Evolutionary conservation across 257 asterid species (phyloP).

Genomic region (Galeopsis tetrahit): DNA sequence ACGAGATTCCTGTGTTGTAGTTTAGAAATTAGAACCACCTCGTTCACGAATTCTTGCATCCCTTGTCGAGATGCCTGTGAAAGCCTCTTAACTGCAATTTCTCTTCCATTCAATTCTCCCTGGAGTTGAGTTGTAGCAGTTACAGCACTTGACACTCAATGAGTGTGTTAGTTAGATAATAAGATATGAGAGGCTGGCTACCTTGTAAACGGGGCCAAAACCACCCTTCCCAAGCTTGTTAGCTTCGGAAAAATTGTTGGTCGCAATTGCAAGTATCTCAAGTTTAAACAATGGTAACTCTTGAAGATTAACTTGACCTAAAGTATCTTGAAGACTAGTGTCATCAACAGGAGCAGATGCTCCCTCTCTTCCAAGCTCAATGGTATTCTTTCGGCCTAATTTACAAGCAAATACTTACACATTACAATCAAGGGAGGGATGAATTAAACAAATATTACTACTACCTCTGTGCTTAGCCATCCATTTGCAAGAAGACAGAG

Average conservation of each 20-base stretch:
- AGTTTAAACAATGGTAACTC: neutral
- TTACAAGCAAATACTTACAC: too few relatives aligned
- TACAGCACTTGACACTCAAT: neutral
- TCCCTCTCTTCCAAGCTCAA: too few relatives aligned
- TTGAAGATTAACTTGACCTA: neutral
- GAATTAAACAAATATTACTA: too few relatives aligned
- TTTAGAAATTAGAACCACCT: neutral
- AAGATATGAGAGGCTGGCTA: neutral
- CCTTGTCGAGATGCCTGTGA: neutral
- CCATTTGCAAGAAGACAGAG: too few relatives aligned
- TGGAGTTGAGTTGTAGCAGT: neutral
- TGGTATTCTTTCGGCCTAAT: too few relatives aligned
- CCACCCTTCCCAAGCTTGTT: constrained; percentile 9
- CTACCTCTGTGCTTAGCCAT: too few relatives aligned
- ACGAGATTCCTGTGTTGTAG: constrained; percentile 3
- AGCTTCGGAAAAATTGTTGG: neutral
- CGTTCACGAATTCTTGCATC: neutral
- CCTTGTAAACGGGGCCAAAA: constrained; percentile 10
- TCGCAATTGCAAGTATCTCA: neutral
- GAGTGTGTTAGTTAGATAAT: too few relatives aligned
- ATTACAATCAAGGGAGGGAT: too few relatives aligned
- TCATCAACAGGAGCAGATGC: neutral
- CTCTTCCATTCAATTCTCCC: neutral
- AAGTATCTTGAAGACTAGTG: neutral
- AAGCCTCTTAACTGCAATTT: constrained; percentile 9